phyloP scores from a whole-genome alignment of 441 rosid genomes.

The Brassica hybrid region DNA sequence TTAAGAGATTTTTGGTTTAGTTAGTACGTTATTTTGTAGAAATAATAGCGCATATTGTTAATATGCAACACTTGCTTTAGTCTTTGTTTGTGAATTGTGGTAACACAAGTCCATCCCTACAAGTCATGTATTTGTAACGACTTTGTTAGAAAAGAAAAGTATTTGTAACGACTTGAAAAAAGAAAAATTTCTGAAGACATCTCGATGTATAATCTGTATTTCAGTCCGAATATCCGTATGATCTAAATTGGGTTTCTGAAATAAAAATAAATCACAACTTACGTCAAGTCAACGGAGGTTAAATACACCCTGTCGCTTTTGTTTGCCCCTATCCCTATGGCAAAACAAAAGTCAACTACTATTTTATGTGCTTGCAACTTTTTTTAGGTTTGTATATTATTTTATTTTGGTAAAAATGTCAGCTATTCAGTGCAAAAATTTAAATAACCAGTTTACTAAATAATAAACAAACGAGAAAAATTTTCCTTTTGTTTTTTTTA shows the following conservation, averaged over 20 bases:
- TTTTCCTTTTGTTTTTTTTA: neutral
- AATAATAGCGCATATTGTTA: neutral
- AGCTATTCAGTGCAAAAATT: constrained; percentile 3
- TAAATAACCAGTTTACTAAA: neutral
- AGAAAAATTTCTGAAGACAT: neutral
- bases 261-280: constrained; percentile 6
- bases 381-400: neutral
- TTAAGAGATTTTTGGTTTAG: neutral
- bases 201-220: neutral
- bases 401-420: neutral
- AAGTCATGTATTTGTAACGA: neutral
- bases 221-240: constrained; percentile 14
- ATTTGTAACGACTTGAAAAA: neutral
- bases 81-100: neutral
- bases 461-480: neutral
- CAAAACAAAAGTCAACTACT: constrained; percentile 43
- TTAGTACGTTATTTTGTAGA: neutral
- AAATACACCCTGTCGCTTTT: constrained; percentile 39
- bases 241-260: neutral
- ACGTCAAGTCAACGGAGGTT: constrained; percentile 35
- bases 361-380: constrained; percentile 29
- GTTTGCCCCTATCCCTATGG: constrained; percentile 34
- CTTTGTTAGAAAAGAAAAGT: neutral
- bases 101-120: neutral
- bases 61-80: neutral